These are phyloP conservation scores for Gymnopilus junonius DNA, from an alignment of 768 basidiomycete species.

Conservation along the genomic window DNA sequence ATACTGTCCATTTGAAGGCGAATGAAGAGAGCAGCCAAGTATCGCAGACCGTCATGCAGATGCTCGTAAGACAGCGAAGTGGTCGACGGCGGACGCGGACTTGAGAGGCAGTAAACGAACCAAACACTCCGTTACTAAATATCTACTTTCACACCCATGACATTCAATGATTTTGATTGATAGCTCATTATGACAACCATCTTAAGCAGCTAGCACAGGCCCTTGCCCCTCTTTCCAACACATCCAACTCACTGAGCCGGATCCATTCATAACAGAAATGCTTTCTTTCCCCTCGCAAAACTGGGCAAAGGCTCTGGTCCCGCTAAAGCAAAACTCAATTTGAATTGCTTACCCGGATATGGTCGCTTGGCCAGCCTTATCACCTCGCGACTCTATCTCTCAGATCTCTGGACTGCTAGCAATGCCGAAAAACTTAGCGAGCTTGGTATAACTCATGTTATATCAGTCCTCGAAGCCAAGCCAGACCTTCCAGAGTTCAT, in stretches of 20 bases:
- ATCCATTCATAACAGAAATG: slow-evolving; percentile 24
- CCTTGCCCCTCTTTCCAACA: background rate
- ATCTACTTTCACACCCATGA: slow-evolving; percentile 1
- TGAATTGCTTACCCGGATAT: slow-evolving; percentile 13
- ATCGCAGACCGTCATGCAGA: background rate
- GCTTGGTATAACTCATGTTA: slow-evolving; percentile 75
- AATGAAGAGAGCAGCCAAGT: background rate
- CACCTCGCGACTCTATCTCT: slow-evolving; percentile 60
- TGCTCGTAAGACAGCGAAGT: no score
- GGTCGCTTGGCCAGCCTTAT: slow-evolving; percentile 42
- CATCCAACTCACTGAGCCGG: background rate
- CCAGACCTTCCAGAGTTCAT: slow-evolving; percentile 52
- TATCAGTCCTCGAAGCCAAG: slow-evolving; percentile 62
- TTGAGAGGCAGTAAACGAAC: background rate
- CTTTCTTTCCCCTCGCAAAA: slow-evolving; percentile 37
- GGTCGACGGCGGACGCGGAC: background rate
- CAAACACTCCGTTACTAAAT: no score
- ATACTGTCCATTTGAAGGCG: slow-evolving; percentile 7
- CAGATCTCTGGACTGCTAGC: slow-evolving; percentile 61
- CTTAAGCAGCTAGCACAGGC: background rate
- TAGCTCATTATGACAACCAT: slow-evolving; percentile 6
- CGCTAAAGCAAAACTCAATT: slow-evolving; percentile 4
- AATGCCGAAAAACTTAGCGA: slow-evolving; percentile 48
- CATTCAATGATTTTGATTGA: background rate
- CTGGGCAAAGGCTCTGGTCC: slow-evolving; percentile 30